Evolutionary conservation across 176 grass and related monocot species (phyloP).

Genomic region (Themeda triandra): DNA sequence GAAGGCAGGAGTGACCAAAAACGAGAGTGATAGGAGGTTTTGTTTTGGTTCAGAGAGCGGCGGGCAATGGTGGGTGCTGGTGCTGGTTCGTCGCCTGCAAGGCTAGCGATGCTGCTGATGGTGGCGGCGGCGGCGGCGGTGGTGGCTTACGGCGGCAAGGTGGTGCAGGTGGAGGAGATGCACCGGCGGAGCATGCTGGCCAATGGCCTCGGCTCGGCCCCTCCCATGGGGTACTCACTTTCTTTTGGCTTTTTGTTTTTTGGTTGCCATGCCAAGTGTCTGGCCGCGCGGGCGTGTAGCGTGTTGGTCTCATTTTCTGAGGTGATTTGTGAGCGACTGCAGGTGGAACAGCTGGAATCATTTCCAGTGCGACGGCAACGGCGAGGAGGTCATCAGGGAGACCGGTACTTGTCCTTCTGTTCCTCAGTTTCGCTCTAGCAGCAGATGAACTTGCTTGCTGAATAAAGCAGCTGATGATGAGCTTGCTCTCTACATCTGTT

Average conservation of each 20-base stretch:
- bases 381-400: slow-evolving; percentile 66
- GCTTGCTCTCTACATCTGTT: no score
- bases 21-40: background rate
- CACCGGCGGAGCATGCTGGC: slow-evolving; percentile 68
- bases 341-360: slow-evolving; percentile 99
- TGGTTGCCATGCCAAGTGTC: background rate
- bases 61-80: background rate
- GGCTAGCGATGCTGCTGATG: background rate
- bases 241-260: background rate
- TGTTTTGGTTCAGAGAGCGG: background rate
- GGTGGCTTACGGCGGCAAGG: background rate
- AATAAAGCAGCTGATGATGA: background rate
- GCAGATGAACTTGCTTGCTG: background rate
- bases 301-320: no score
- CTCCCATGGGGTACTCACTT: slow-evolving; percentile 73
- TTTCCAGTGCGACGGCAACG: slow-evolving; percentile 60
- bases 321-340: background rate
- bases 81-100: background rate
- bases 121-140: background rate
- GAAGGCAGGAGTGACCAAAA: background rate
- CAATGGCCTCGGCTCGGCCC: slow-evolving; percentile 65
- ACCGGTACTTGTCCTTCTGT: slow-evolving; percentile 37
- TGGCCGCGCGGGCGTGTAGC: background rate
- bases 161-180: slow-evolving; percentile 37
- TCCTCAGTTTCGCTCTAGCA: background rate